Conservation (phyloP, 192 early-diverging fungal species). For the Dissophora globulifera region DNA sequence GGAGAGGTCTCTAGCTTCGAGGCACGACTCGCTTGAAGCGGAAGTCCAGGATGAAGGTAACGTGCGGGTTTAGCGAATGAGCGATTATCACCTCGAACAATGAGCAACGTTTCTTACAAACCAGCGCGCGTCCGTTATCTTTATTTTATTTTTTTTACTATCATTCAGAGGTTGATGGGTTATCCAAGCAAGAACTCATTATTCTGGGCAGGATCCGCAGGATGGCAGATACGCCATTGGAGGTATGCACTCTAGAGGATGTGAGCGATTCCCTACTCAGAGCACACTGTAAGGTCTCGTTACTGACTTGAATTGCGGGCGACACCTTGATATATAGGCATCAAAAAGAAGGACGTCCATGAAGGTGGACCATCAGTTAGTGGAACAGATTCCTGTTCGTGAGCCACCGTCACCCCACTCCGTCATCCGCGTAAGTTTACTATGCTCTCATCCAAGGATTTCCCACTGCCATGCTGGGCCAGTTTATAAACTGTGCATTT, state of each 20-base stretch:
- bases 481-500: not conserved
- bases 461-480: too few species aligned
- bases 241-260: not conserved
- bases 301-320: too few species aligned
- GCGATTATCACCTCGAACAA: too few species aligned
- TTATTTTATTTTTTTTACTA: not conserved
- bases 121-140: too few species aligned
- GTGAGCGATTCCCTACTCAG: too few species aligned
- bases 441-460: too few species aligned
- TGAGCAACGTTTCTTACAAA: not conserved
- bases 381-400: slow-evolving; percentile 5
- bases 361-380: not conserved
- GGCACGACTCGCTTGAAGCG: not conserved
- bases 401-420: slow-evolving; percentile 8
- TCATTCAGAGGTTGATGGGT: slow-evolving; percentile 1
- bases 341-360: not conserved
- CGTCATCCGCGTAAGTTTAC: slow-evolving; percentile 9
- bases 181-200: not conserved
- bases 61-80: too few species aligned
- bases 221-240: not conserved
- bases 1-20: not conserved
- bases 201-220: slow-evolving; percentile 2
- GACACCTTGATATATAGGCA: slow-evolving; percentile 11
- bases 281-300: too few species aligned
- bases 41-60: not conserved